phyloP scores from a whole-genome alignment of 169 alveolate species.

The Plasmodium sp. region DNA sequence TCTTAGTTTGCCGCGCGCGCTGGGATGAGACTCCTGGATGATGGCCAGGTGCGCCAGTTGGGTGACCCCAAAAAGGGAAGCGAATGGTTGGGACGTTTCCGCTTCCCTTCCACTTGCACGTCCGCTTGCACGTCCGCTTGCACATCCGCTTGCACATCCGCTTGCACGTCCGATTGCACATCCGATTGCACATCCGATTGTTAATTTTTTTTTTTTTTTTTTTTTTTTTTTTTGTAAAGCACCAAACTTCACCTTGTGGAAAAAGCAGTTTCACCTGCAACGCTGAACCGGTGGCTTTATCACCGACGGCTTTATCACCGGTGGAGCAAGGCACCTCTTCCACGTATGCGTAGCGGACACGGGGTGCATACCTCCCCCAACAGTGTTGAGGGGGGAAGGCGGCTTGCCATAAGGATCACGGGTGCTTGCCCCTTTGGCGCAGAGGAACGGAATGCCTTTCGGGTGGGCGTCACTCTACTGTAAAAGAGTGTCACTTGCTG shows the following conservation, averaged over 20 bases:
- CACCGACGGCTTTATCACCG: neutral
- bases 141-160: neutral
- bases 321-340: neutral
- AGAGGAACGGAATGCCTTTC: no score
- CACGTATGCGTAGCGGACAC: no score
- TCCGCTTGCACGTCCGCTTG: neutral
- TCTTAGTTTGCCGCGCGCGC: conserved; percentile 6
- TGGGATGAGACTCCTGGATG: conserved; percentile 8
- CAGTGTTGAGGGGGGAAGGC: no score
- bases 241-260: neutral
- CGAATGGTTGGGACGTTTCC: neutral
- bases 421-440: no score
- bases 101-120: neutral
- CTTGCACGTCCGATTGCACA: neutral
- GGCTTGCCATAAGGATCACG: no score
- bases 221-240: neutral
- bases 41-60: neutral
- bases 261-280: neutral
- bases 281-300: neutral
- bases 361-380: no score
- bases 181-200: neutral
- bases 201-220: neutral
- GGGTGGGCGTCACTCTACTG: no score
- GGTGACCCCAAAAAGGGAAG: neutral
- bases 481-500: no score